A percentile compares a stretch with the other conserved stretches of the same genome.
Evolutionary conservation across 208 protist species (phyloP).

Genomic region (Trypanosoma mega): DNA sequence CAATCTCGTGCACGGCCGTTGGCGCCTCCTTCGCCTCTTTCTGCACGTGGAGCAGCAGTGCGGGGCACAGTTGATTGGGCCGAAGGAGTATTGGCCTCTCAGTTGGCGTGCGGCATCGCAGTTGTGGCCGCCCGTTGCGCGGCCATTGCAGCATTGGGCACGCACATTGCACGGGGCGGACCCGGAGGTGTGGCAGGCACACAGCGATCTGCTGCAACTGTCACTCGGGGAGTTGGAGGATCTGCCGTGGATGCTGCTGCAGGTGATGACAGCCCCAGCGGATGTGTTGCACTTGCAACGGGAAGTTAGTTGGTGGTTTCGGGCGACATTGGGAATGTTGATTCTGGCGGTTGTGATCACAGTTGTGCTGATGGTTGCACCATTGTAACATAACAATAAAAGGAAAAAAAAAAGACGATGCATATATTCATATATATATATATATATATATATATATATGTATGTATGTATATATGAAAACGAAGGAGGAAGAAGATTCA

Average conservation of each 20-base stretch:
- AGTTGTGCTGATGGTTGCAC: neutral
- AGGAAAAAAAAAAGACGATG: neutral
- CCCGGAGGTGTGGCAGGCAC: slow-evolving; percentile 41
- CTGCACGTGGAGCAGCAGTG: slow-evolving; percentile 35
- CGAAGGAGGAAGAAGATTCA: neutral
- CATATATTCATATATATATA: neutral
- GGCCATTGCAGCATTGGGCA: slow-evolving; percentile 13
- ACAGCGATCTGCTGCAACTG: slow-evolving; percentile 13
- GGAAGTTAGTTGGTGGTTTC: neutral
- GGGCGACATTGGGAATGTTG: neutral
- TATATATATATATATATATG: neutral
- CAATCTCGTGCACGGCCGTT: slow-evolving; percentile 30
- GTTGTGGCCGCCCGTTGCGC: slow-evolving; percentile 14
- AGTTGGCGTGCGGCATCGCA: too few species aligned
- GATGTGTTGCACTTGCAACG: slow-evolving; percentile 12
- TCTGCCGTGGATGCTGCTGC: slow-evolving; percentile 23
- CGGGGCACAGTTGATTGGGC: too few species aligned
- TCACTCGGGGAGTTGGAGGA: slow-evolving; percentile 24
- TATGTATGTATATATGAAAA: slow-evolving; percentile 1
- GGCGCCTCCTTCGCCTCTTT: slow-evolving; percentile 34
- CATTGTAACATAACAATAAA: neutral
- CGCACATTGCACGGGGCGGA: slow-evolving; percentile 38
- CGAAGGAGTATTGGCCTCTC: too few species aligned
- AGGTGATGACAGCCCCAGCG: slow-evolving; percentile 10
- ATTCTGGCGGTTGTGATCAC: neutral